Evolutionary conservation across 768 basidiomycete genomes (phyloP).

Genomic region (Hydnum rufescens): DNA sequence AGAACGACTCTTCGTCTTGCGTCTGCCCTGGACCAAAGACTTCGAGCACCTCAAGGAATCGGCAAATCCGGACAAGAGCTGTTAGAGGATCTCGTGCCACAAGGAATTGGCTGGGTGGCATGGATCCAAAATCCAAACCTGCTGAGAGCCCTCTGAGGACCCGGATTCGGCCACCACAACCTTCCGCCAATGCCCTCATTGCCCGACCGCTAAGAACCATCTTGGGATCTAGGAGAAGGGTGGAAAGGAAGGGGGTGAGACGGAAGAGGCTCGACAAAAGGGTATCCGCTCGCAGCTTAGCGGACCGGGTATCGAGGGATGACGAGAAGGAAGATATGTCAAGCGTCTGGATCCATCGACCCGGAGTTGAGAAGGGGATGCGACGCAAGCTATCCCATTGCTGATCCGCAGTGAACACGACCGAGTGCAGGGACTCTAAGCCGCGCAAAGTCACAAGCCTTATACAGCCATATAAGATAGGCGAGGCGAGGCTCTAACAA

Average conservation of each 20-base stretch:
- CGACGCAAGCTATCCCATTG: constrained; percentile 79
- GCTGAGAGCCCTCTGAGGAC: constrained; percentile 7
- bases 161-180: constrained; percentile 5
- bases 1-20: constrained; percentile 10
- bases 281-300: constrained; percentile 36
- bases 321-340: constrained; percentile 32
- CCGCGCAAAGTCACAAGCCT: constrained; percentile 24
- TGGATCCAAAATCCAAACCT: constrained; percentile 23
- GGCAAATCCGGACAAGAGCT: constrained; percentile 31
- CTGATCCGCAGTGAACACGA: constrained; percentile 41
- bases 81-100: constrained; percentile 3
- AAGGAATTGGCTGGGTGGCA: constrained; percentile 23
- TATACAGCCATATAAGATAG: constrained; percentile 42
- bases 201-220: constrained; percentile 42
- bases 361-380: constrained; percentile 72
- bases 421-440: constrained; percentile 38
- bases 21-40: constrained; percentile 39
- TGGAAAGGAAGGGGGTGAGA: constrained; percentile 41
- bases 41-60: constrained; percentile 41
- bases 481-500: constrained; percentile 42
- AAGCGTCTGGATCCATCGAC: constrained; percentile 63
- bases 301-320: constrained; percentile 24
- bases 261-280: constrained; percentile 45
- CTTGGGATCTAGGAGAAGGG: constrained; percentile 32
- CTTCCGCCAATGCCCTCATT: constrained; percentile 20